phyloP scores from a whole-genome alignment of 1,284 basidiomycete genomes.

The Exsudoporus floridanus region DNA sequence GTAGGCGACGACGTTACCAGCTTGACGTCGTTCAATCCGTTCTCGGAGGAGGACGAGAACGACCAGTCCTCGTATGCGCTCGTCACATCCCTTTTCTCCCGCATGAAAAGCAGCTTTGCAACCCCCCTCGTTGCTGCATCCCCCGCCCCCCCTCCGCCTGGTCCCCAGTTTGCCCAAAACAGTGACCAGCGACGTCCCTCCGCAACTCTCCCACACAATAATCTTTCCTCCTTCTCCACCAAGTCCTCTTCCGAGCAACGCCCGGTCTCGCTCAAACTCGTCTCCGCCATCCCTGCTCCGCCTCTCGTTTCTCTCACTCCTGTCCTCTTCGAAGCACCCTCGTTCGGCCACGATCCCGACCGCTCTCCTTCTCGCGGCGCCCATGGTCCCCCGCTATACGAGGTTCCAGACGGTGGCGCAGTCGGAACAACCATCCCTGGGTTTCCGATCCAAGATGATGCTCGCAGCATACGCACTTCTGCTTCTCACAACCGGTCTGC shows the following conservation, averaged over 20 bases:
- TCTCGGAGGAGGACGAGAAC: constrained; percentile 82
- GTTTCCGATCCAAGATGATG: constrained; percentile 81
- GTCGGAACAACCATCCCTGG: constrained; percentile 78
- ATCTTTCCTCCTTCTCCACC: constrained; percentile 46
- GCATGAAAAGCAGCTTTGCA: constrained; percentile 73
- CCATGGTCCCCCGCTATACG: constrained; percentile 50
- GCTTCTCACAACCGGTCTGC: constrained; percentile 70
- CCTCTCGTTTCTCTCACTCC: constrained; percentile 80
- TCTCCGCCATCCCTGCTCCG: constrained; percentile 61
- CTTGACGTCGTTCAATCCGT: constrained; percentile 81
- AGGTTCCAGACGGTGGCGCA: constrained; percentile 54
- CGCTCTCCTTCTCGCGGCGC: constrained; percentile 55
- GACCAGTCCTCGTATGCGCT: constrained; percentile 80
- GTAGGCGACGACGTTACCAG: constrained; percentile 65
- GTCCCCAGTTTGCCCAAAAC: constrained; percentile 27
- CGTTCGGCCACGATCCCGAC: constrained; percentile 62
- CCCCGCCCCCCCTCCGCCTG: constrained; percentile 32
- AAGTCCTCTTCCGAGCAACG: constrained; percentile 51
- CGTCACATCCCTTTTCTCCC: constrained; percentile 72
- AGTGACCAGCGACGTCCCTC: constrained; percentile 59
- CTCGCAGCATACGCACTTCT: constrained; percentile 72
- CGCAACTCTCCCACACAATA: constrained; percentile 43
- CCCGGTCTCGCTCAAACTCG: constrained; percentile 54
- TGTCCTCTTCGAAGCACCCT: constrained; percentile 71
- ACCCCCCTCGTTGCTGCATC: constrained; percentile 57